Evolutionary conservation across 164 flowering plant genomes (phyloP).

Genomic region (Vitis cinerea): DNA sequence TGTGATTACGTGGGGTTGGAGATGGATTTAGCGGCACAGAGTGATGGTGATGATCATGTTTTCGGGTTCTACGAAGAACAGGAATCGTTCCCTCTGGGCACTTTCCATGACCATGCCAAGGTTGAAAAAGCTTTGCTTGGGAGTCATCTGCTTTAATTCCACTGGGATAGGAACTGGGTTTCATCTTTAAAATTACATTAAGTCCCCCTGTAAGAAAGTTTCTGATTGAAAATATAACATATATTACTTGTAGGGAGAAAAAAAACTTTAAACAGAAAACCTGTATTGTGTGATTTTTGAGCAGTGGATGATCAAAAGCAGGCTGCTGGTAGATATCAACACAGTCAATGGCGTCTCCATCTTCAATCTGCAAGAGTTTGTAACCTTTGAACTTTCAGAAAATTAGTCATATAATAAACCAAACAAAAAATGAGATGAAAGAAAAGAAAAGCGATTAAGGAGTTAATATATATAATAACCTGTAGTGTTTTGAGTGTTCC

Average conservation of each 20-base stretch:
- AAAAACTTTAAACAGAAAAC: not conserved
- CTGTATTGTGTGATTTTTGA: conserved; percentile 21
- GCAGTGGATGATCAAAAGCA: conserved; percentile 23
- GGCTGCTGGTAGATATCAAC: conserved; percentile 28
- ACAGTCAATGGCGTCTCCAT: conserved; percentile 27
- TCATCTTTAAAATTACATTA: conserved; percentile 2
- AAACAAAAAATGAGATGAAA: too few relatives aligned
- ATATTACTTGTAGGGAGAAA: not conserved
- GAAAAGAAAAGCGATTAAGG: too few relatives aligned
- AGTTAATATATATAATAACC: too few relatives aligned
- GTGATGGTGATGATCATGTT: too few relatives aligned
- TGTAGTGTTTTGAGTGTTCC: too few relatives aligned
- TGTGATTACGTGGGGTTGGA: too few relatives aligned
- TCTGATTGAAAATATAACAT: not conserved
- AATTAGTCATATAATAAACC: too few relatives aligned
- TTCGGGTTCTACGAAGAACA: too few relatives aligned
- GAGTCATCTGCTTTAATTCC: not conserved
- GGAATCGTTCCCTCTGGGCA: conserved; percentile 18
- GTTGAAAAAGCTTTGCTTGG: not conserved
- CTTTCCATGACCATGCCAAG: conserved; percentile 14
- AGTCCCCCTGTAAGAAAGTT: not conserved
- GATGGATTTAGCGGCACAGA: too few relatives aligned
- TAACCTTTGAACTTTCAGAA: too few relatives aligned
- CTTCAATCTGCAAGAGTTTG: conserved; percentile 10
- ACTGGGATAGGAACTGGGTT: conserved; percentile 18